Conservation (phyloP, 768 basidiomycete genomes). For the Boletus speciosus region DNA sequence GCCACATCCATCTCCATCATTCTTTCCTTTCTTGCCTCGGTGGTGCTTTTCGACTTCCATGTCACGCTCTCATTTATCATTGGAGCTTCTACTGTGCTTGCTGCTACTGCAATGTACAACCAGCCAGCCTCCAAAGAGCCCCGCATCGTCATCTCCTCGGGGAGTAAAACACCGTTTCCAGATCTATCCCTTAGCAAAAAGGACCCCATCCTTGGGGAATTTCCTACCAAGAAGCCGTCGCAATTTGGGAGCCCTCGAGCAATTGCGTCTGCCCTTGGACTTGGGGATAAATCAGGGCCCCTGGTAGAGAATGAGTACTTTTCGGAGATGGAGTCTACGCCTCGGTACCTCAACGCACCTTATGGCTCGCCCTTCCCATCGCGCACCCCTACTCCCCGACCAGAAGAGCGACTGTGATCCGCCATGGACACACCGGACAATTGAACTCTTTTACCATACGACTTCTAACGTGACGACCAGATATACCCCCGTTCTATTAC, state of each 20-base stretch:
- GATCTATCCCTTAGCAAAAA: constrained; percentile 45
- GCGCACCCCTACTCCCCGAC: constrained; percentile 44
- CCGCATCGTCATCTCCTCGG: constrained; percentile 31
- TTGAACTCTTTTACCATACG: constrained; percentile 29
- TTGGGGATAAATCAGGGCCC: constrained; percentile 30
- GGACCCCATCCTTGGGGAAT: constrained; percentile 60
- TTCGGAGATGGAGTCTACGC: constrained; percentile 39
- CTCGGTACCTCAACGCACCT: constrained; percentile 46
- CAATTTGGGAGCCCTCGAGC: constrained; percentile 50
- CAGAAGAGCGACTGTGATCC: constrained; percentile 31
- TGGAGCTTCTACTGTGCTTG: constrained; percentile 81
- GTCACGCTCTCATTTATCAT: constrained; percentile 86
- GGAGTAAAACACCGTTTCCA: constrained; percentile 36
- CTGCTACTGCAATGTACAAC: constrained; percentile 95
- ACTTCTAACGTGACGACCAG: constrained; percentile 33
- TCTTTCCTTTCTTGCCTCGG: constrained; percentile 90
- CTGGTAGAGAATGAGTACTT: constrained; percentile 34
- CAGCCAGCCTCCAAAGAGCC: constrained; percentile 49
- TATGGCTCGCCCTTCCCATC: constrained; percentile 50
- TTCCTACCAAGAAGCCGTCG: constrained; percentile 44
- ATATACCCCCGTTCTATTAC: constrained; percentile 35
- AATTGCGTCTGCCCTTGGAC: constrained; percentile 48
- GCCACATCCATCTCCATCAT: constrained; percentile 94
- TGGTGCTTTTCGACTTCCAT: constrained; percentile 84
- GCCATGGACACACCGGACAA: constrained; percentile 12